Conservation (phyloP, 768 basidiomycete species). For the Podaxis mareebaensis region DNA sequence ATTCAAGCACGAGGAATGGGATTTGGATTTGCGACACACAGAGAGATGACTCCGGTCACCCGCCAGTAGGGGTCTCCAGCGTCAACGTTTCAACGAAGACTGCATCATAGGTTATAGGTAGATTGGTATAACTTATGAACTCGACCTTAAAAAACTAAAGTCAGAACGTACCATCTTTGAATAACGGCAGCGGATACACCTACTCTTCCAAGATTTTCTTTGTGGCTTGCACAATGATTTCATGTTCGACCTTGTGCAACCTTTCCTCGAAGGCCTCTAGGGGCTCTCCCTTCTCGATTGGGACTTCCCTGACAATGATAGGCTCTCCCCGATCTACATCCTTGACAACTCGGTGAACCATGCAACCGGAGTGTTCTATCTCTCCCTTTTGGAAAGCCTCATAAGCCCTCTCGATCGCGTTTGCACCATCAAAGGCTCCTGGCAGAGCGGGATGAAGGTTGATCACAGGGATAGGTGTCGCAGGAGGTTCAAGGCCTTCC, state of each 20-base stretch:
- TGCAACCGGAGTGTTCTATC: conserved; percentile 76
- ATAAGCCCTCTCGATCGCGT: conserved; percentile 86
- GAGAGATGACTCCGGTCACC: no score
- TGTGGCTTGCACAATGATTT: conserved; percentile 87
- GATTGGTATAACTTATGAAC: background rate
- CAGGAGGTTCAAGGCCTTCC: conserved; percentile 35
- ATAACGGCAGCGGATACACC: background rate
- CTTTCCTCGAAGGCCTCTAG: conserved; percentile 72
- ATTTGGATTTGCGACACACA: no score
- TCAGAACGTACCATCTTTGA: background rate
- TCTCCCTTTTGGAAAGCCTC: conserved; percentile 87
- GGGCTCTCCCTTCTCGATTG: conserved; percentile 69
- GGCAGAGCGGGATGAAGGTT: conserved; percentile 97
- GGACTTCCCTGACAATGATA: conserved; percentile 76
- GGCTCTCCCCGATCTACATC: conserved; percentile 95
- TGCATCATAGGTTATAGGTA: background rate
- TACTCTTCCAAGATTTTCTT: conserved; percentile 61
- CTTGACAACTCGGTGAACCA: conserved; percentile 93
- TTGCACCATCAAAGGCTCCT: conserved; percentile 94
- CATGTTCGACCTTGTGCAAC: conserved; percentile 85
- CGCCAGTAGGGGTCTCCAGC: no score
- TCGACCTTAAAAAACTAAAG: background rate
- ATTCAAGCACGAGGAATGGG: no score
- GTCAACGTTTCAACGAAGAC: no score
- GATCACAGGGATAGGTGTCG: conserved; percentile 72